Percentiles rank a stretch among this genome's conserved stretches.
Conservation (phyloP, 768 basidiomycete species). For the Serendipita sp. region DNA sequence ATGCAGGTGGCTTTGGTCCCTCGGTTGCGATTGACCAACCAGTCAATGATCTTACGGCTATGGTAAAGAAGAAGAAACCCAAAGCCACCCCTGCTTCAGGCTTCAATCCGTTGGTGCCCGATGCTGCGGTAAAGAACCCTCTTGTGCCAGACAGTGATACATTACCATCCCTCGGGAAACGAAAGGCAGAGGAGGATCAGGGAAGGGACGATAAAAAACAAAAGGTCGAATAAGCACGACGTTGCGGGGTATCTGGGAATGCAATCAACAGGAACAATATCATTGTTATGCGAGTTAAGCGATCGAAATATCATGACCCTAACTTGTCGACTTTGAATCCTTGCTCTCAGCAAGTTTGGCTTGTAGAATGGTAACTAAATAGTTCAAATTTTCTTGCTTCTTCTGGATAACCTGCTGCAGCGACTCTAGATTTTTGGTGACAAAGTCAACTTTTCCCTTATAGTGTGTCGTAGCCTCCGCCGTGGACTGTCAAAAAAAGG, state of each 20-base stretch:
- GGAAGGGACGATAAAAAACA: neutral
- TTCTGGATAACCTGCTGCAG: constrained; percentile 79
- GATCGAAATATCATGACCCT: neutral
- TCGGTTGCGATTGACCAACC: constrained; percentile 21
- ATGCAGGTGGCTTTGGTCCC: constrained; percentile 19
- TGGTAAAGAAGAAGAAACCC: constrained; percentile 83
- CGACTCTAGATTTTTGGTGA: constrained; percentile 67
- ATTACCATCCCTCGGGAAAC: neutral
- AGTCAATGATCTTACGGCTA: constrained; percentile 70
- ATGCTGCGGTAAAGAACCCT: neutral
- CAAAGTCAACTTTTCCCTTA: constrained; percentile 60
- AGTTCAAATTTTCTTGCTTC: constrained; percentile 80
- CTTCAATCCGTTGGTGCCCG: neutral
- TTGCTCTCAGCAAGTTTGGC: constrained; percentile 29
- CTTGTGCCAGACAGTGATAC: neutral
- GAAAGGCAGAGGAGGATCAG: neutral
- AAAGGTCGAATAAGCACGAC: neutral
- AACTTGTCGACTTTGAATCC: neutral
- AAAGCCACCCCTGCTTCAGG: constrained; percentile 13
- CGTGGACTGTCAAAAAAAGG: constrained; percentile 46
- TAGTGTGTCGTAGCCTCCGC: constrained; percentile 71
- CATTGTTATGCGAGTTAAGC: neutral
- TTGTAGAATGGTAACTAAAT: constrained; percentile 59
- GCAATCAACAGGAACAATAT: neutral
- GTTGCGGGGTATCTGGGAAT: neutral